phyloP scores from a whole-genome alignment of 768 basidiomycete genomes.

The Termitomyces sp. region DNA sequence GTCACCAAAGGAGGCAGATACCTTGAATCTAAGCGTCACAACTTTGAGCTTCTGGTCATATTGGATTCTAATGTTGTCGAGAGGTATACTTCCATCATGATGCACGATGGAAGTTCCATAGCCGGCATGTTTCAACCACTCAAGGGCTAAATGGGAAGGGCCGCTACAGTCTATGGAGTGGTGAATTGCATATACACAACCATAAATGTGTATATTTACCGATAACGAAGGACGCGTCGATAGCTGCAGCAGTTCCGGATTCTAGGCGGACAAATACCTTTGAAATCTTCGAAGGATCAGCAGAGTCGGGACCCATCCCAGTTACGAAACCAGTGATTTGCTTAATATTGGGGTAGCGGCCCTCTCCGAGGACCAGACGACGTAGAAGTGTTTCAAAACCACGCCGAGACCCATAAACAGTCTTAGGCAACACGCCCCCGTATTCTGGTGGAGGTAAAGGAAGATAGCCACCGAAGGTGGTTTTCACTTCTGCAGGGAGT shows the following conservation, averaged over 20 bases:
- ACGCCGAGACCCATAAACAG: slow-evolving; percentile 16
- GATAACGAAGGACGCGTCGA: not conserved
- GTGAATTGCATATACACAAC: not conserved
- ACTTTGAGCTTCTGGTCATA: slow-evolving; percentile 3
- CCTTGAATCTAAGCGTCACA: not conserved
- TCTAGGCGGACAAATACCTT: slow-evolving; percentile 8
- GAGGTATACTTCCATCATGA: not conserved
- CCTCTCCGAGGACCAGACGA: slow-evolving; percentile 17
- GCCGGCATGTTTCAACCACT: slow-evolving; percentile 19
- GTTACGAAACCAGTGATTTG: slow-evolving; percentile 22
- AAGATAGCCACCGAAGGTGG: slow-evolving; percentile 9
- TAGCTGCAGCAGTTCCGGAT: not conserved
- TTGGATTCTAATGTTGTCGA: not conserved
- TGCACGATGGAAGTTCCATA: slow-evolving; percentile 9
- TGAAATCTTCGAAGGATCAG: slow-evolving; percentile 8
- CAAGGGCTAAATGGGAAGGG: slow-evolving; percentile 18
- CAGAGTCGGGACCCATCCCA: slow-evolving; percentile 14
- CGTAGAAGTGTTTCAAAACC: slow-evolving; percentile 24
- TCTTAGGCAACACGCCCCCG: slow-evolving; percentile 11
- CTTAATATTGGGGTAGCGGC: slow-evolving; percentile 17
- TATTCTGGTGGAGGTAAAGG: slow-evolving; percentile 9
- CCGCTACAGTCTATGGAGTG: slow-evolving; percentile 26
- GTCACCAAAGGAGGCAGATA: not conserved
- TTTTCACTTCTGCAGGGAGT: slow-evolving; percentile 13
- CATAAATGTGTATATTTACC: not conserved